A percentile compares a stretch with the other conserved stretches of the same genome.
Conservation (phyloP, 768 basidiomycete species). For the Trametes sanguinea region DNA sequence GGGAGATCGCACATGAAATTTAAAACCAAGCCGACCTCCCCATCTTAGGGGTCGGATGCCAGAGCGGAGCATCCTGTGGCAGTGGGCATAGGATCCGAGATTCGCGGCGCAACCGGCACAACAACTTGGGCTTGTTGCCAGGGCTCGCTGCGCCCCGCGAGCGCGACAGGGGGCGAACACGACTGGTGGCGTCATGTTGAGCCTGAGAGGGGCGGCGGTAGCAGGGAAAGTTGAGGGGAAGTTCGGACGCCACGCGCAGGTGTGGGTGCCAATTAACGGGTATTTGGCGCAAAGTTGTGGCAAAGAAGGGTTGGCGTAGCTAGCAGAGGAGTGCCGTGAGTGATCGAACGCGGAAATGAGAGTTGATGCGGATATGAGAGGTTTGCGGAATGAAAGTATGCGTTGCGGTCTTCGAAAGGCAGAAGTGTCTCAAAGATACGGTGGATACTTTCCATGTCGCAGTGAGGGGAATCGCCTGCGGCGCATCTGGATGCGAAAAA, state of each 20-base stretch:
- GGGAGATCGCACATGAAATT: too few relatives aligned
- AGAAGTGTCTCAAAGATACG: too few relatives aligned
- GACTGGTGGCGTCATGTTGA: not conserved
- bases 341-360: constrained; percentile 5
- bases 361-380: not conserved
- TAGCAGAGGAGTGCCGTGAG: constrained; percentile 1
- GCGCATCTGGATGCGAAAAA: too few relatives aligned
- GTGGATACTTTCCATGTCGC: too few relatives aligned
- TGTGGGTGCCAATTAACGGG: not conserved
- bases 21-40: too few relatives aligned
- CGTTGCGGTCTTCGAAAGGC: too few relatives aligned
- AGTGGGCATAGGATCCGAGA: too few relatives aligned
- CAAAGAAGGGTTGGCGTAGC: not conserved
- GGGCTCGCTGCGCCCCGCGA: not conserved
- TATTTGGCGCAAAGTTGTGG: not conserved
- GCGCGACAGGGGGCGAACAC: not conserved
- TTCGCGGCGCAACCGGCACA: not conserved
- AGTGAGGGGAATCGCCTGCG: too few relatives aligned
- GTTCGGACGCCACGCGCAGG: too few relatives aligned
- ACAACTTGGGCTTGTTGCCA: not conserved
- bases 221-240: too few relatives aligned
- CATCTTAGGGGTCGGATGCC: too few relatives aligned
- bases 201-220: not conserved
- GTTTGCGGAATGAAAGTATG: not conserved
- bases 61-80: too few relatives aligned